Base-by-base conservation (phyloP, 495 filamentous ascomycete genomes). In the Penicillium turbatum region DNA sequence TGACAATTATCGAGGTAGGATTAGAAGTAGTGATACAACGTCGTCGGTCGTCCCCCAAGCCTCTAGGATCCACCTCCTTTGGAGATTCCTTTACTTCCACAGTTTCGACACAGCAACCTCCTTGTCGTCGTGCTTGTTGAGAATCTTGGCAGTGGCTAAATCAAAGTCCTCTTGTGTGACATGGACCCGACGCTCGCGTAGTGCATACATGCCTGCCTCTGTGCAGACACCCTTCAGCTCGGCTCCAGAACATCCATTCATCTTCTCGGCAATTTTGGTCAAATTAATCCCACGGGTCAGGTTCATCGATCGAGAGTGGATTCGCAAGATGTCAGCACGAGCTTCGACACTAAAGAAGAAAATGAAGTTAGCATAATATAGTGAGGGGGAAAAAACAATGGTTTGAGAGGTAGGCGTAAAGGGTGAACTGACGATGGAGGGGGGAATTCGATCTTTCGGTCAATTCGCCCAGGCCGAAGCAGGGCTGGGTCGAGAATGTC, bases 141-240 rank as follows among this genome's bases (percentile, higher is more conserved):
- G 82, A 45, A 99, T 92, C 87, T 99, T 99, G 64, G 93, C 93
- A 4, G 95, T 97, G 24, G 93, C 93, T 57, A 99, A 79, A 69
- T 99, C 93, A 69, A 99, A 99, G 76, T 99, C 93, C 73, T 99
- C 93, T 71, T 99, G 93, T 30, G 93, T 98, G 53, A 99, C 93
- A 67, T 99, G 93, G 50, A 97, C 93, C 57, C 93, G 83, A 66
- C 93, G 78, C 73, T 99, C 93, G 54, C 93, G 84, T 48, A 99
- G 79, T 11, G 93, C 93, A 66, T 90, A 99, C 93, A 99, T 99
- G 57, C 92, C 92, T 3, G 92, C 90, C 69, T 97, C 92, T 10
- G 92, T 97, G 69, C 92, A 97, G 36, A 97, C 92, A 65, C 92
- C 92, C 81, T 97, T 97, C 53, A 99, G 72, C 74, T 99, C 93